Evolutionary conservation across 306 rosid genomes (phyloP).

Genomic region (Arachis hypogaea): DNA sequence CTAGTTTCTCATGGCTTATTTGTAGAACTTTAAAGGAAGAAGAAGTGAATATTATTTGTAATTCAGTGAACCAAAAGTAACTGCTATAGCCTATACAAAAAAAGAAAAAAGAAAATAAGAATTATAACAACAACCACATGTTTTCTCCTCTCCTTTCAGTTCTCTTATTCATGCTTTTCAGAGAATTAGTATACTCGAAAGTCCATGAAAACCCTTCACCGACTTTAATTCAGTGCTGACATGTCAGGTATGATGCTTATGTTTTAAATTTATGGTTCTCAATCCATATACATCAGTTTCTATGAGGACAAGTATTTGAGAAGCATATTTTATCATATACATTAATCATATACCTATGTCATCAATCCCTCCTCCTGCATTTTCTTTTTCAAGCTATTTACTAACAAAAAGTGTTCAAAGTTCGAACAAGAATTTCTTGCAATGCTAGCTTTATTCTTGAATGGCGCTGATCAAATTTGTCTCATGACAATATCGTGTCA

Average conservation of each 20-base stretch:
- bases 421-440: background rate
- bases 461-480: background rate
- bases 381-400: too few relatives aligned
- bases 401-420: too few relatives aligned
- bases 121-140: background rate
- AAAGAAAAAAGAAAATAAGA: too few relatives aligned
- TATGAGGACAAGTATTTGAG: too few relatives aligned
- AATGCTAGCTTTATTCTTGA: background rate
- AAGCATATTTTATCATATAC: too few relatives aligned
- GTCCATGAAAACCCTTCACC: constrained; percentile 13
- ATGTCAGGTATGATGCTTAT: background rate
- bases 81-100: background rate
- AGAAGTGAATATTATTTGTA: constrained; percentile 31
- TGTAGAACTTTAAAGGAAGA: constrained; percentile 31
- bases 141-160: constrained; percentile 11
- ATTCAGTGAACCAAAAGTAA: constrained; percentile 34
- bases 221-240: background rate
- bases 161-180: background rate
- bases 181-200: constrained; percentile 37
- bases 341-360: too few relatives aligned
- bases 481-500: constrained; percentile 28
- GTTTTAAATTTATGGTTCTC: too few relatives aligned
- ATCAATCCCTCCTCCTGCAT: too few relatives aligned
- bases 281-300: too few relatives aligned
- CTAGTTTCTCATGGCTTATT: constrained; percentile 16